These are phyloP conservation scores for Epichloe gansuensis DNA, from an alignment of 2,329 filamentous ascomycete genomes.

Conservation along the genomic window DNA sequence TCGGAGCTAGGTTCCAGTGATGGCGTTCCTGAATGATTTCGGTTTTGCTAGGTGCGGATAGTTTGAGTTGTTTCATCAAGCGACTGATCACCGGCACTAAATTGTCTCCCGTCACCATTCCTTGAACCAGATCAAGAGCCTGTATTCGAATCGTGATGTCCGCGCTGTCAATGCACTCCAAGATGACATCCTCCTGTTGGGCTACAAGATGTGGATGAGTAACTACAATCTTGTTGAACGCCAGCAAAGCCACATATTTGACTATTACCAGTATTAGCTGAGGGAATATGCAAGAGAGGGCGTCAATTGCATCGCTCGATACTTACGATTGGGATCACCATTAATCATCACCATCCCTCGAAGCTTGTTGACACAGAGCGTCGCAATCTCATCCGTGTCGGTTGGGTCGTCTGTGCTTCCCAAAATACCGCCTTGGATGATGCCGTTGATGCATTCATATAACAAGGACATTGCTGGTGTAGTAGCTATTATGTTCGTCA, in stretches of 20 bases:
- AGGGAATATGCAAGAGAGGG: background rate
- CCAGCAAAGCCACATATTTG: slow-evolving; percentile 91
- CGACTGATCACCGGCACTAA: slow-evolving; percentile 74
- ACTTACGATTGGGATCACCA: slow-evolving; percentile 82
- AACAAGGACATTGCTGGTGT: slow-evolving; percentile 96
- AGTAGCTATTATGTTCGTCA: slow-evolving; percentile 87
- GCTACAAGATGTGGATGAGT: slow-evolving; percentile 83
- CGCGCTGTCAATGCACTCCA: slow-evolving; percentile 89
- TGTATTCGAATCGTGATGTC: slow-evolving; percentile 94
- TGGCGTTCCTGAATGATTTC: slow-evolving; percentile 28
- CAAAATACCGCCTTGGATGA: slow-evolving; percentile 91
- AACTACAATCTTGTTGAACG: slow-evolving; percentile 86
- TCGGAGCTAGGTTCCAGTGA: slow-evolving; percentile 32
- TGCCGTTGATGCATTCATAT: slow-evolving; percentile 97
- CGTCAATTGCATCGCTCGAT: background rate
- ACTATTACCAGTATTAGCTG: slow-evolving; percentile 37
- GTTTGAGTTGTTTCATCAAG: slow-evolving; percentile 75
- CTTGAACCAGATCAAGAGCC: slow-evolving; percentile 80
- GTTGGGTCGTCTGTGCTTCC: slow-evolving; percentile 67
- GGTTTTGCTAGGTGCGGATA: slow-evolving; percentile 42
- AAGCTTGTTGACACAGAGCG: slow-evolving; percentile 82
- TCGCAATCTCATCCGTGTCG: slow-evolving; percentile 84
- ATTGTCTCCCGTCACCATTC: slow-evolving; percentile 86
- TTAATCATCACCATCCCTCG: slow-evolving; percentile 89
- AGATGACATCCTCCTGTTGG: slow-evolving; percentile 88